Evolutionary conservation across 139 green algal genomes (phyloP), one percentile per base, ranked within the genome.

Genomic region (Micromonas pusilla): DNA sequence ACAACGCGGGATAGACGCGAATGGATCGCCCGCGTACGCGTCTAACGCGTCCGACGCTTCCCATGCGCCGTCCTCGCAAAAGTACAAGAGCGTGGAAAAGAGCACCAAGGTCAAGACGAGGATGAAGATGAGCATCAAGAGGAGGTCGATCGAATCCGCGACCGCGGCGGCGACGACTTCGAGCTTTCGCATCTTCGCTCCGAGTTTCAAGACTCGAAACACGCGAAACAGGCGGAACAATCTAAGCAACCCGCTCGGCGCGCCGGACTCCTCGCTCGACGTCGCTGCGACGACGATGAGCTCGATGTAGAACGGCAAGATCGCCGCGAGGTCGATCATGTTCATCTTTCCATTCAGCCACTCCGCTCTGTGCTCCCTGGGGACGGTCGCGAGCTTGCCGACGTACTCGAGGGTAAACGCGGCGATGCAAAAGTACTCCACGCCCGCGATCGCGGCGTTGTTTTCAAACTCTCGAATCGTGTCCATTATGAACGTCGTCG

Each of bases 221-320:
- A 82, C 78, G 19, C 78, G 37, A 21, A 53, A 70, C n/a, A 82
- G 68, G 39, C 78, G 52, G 20, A 82, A 57, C 28, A 82, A 32
- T 13, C 78, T 52, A 16, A 82, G 68, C n/a, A 82, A 28, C n/a
- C 52, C n/a, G n/a, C n/a, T n/a, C n/a, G n/a, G 39, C 25, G 76
- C n/a, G 19, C 78, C 68, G 28, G 34, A 37, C 39, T 34, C 30
- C 5, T 32, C 70, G 6, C 21, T 26, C 26, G 57, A 67, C 60
- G 9, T 32, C 54, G 45, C 26, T 0, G 26, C 54, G n/a, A 25
- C 38, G 34, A 64, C 28, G 34, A 52, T 60, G 9, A 81, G 34
- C 37, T 82, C 78, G 31, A 78, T 39, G 78, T 82, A 82, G n/a
- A 77, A 82, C 39, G 78, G 78, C 52, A 78, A 21, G n/a, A 82